Percentiles rank a stretch among this genome's conserved stretches.
These are phyloP conservation scores for Fusarium hostae DNA, from an alignment of 2,329 filamentous ascomycete species.

Conservation along the genomic window DNA sequence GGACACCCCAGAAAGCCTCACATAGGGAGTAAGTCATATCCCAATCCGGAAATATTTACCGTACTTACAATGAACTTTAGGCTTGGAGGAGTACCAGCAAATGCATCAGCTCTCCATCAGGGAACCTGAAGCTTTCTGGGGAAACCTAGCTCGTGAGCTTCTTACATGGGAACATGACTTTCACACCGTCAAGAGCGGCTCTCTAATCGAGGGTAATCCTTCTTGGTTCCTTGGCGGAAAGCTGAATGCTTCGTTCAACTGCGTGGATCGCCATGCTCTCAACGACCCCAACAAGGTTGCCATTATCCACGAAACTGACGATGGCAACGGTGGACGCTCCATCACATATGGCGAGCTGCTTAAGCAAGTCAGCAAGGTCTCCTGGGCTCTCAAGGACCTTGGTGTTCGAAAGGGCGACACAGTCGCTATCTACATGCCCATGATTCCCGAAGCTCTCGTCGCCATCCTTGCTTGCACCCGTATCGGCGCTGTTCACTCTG, in stretches of 20 bases:
- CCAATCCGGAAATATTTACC: neutral
- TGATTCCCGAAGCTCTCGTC: conserved; percentile 93
- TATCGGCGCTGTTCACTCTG: conserved; percentile 92
- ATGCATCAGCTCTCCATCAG: conserved; percentile 83
- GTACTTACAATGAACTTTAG: conserved; percentile 46
- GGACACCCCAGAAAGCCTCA: conserved; percentile 38
- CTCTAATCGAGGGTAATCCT: conserved; percentile 79
- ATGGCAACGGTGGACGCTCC: conserved; percentile 82
- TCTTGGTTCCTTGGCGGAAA: conserved; percentile 93
- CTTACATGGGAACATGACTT: conserved; percentile 90
- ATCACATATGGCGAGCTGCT: conserved; percentile 92
- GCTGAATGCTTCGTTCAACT: conserved; percentile 94
- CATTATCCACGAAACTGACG: conserved; percentile 96
- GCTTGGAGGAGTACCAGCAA: conserved; percentile 69
- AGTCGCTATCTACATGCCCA: conserved; percentile 93
- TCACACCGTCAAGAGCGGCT: conserved; percentile 81
- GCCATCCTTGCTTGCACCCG: conserved; percentile 81
- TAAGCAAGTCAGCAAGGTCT: conserved; percentile 83
- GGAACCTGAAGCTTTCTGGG: conserved; percentile 89
- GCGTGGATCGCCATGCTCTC: conserved; percentile 90
- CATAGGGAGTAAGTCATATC: conserved; percentile 23
- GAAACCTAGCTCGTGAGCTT: conserved; percentile 80
- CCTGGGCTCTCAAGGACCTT: conserved; percentile 87
- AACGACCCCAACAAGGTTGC: conserved; percentile 89
- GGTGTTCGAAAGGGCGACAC: conserved; percentile 95